These are phyloP conservation scores for Mercurialis annua DNA, from an alignment of 345 rosid species.

Conservation along the genomic window DNA sequence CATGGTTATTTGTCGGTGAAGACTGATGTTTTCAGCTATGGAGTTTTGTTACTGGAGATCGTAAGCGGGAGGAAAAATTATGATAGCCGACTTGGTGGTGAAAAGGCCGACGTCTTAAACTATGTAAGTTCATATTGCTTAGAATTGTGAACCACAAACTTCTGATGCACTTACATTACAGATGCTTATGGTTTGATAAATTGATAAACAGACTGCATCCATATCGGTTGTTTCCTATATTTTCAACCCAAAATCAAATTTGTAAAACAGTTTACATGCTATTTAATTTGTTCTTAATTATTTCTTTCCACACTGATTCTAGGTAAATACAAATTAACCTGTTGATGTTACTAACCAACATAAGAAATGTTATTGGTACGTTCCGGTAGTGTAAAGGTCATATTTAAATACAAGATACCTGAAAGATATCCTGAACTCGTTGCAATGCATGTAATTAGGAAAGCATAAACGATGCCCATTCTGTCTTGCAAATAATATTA, in stretches of 20 bases:
- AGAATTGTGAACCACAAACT: no score
- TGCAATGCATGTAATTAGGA: no score
- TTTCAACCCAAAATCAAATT: neutral
- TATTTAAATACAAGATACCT: no score
- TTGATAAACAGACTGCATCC: neutral
- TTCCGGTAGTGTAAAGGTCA: no score
- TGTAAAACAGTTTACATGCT: neutral
- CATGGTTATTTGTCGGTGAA: constrained; percentile 78
- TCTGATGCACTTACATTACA: neutral
- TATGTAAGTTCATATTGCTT: constrained; percentile 50
- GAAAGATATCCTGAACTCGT: no score
- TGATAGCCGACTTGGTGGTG: constrained; percentile 38
- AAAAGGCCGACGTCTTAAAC: constrained; percentile 63
- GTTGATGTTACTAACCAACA: no score
- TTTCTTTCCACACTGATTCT: no score
- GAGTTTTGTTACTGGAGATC: constrained; percentile 77
- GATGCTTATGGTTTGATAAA: neutral
- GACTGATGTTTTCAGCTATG: constrained; percentile 84
- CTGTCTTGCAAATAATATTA: neutral
- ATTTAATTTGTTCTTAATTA: no score
- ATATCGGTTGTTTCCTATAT: neutral
- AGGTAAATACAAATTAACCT: no score
- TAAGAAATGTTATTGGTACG: no score
- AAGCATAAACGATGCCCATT: neutral
- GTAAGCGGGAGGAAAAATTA: constrained; percentile 85